Evolutionary conservation across 352 stramenopile species (phyloP), one percentile per base, ranked within the genome.

Genomic region (Phytophthora pisi): DNA sequence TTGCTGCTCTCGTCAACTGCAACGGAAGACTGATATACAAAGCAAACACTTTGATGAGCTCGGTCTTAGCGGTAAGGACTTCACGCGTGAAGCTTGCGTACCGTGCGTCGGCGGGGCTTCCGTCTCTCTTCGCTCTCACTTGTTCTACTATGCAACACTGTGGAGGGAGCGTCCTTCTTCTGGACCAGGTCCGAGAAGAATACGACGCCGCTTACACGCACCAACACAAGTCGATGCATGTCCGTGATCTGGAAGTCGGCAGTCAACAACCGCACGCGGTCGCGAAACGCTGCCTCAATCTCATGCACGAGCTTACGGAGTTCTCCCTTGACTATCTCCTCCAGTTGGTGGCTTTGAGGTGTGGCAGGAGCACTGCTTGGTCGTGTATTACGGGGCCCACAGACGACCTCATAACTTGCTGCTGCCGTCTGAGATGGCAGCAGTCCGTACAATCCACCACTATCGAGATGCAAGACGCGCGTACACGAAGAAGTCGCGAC

Each of bases 231-330:
- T 3, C 83, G 72, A 13, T 88, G 80, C 30, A 68, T 74, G 34
- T 70, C 73, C 15, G 81, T 88, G 66, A 89, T 73, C 38, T 84
- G 81, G 50, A 88, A 91, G 49, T 91, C 81, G 23, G 71, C 70
- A 6, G 73, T 77, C 20, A 91, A 64, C 23, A 88, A 65, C 15
- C 76, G 68, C n/a, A 90, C 24, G n/a, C 68, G 61, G 28, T 86
- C 79, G 0, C 57, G 38, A 34, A 84, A 82, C 26, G 60, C 72
- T 23, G 55, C 43, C 28, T 91, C 83, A 31, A 90, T 57, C 34
- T 89, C 75, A 1, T 62, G 67, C 1, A 88, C 76, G 6, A 91
- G 60, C 46, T 74, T 78, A 5, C 60, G 55, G 15, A 85, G 70
- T 66, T 90, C 83, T 6, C 42, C 38, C 46, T 81, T 74, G 36